Evolutionary conservation across 140 eudicot genomes (phyloP).

Genomic region (Senecio squalidus): DNA sequence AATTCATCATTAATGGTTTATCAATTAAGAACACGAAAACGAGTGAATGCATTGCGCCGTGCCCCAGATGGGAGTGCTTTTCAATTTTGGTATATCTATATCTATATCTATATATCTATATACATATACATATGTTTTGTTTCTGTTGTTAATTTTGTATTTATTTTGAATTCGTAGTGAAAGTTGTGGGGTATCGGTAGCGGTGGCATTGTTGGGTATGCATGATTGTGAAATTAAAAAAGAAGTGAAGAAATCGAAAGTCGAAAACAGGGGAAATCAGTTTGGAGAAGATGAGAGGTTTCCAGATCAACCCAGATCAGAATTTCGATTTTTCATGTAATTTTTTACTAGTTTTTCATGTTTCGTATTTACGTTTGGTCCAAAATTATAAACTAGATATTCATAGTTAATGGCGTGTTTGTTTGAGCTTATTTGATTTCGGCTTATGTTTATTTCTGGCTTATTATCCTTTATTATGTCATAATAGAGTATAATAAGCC

Average conservation of each 20-base stretch:
- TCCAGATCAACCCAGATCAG: constrained; percentile 64
- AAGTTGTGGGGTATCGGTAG: constrained; percentile 47
- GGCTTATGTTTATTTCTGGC: neutral
- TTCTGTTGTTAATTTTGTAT: neutral
- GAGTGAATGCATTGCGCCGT: constrained; percentile 55
- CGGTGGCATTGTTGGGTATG: constrained; percentile 60
- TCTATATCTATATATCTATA: neutral
- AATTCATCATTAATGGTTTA: constrained; percentile 36
- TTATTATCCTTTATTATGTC: too few species aligned
- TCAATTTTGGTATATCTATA: constrained; percentile 40
- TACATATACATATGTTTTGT: neutral
- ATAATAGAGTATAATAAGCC: too few species aligned
- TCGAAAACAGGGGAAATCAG: neutral
- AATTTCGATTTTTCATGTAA: constrained; percentile 61
- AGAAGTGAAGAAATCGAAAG: constrained; percentile 35
- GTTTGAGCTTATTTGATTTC: too few species aligned
- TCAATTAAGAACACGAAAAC: constrained; percentile 43
- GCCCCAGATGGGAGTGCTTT: constrained; percentile 79
- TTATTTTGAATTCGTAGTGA: constrained; percentile 29
- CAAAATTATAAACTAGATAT: too few species aligned
- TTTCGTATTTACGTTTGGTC: too few species aligned
- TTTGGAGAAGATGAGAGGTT: constrained; percentile 13
- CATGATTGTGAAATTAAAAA: constrained; percentile 43
- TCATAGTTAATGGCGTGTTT: too few species aligned
- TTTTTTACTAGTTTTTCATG: too few species aligned